phyloP scores from a whole-genome alignment of 2,329 filamentous ascomycete species.

The Sphaceloma murrayae region DNA sequence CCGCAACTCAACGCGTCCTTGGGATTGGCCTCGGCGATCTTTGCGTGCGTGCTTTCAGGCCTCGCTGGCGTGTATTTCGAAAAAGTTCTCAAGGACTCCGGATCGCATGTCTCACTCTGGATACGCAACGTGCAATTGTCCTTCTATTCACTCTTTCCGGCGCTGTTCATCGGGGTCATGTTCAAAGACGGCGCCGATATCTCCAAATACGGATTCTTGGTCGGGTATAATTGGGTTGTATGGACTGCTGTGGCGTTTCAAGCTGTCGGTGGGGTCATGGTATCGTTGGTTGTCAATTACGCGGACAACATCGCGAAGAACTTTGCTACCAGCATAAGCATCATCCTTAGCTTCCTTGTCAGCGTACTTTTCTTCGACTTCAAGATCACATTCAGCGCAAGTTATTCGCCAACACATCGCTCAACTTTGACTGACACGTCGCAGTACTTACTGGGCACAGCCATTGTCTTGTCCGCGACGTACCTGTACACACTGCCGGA shows the following conservation, averaged over 20 bases:
- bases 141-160: conserved; percentile 86
- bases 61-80: conserved; percentile 82
- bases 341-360: conserved; percentile 74
- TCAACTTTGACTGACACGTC: not conserved
- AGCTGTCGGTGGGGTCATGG: conserved; percentile 73
- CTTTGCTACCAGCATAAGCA: conserved; percentile 85
- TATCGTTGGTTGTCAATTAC: conserved; percentile 70
- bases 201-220: conserved; percentile 78
- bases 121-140: conserved; percentile 89
- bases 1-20: conserved; percentile 65
- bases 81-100: conserved; percentile 83
- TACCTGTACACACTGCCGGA: conserved; percentile 73
- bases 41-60: conserved; percentile 71
- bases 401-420: conserved; percentile 29
- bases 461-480: conserved; percentile 76
- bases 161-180: conserved; percentile 74
- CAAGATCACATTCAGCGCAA: conserved; percentile 59
- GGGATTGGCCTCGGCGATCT: conserved; percentile 67
- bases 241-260: conserved; percentile 80
- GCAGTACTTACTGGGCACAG: conserved; percentile 16
- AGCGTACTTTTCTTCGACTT: conserved; percentile 83
- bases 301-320: conserved; percentile 89
- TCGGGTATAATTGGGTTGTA: conserved; percentile 86
- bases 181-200: conserved; percentile 82
- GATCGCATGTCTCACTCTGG: conserved; percentile 70